These are phyloP conservation scores for Daldinia bambusicola DNA, from an alignment of 495 filamentous ascomycete species.

Conservation along the genomic window DNA sequence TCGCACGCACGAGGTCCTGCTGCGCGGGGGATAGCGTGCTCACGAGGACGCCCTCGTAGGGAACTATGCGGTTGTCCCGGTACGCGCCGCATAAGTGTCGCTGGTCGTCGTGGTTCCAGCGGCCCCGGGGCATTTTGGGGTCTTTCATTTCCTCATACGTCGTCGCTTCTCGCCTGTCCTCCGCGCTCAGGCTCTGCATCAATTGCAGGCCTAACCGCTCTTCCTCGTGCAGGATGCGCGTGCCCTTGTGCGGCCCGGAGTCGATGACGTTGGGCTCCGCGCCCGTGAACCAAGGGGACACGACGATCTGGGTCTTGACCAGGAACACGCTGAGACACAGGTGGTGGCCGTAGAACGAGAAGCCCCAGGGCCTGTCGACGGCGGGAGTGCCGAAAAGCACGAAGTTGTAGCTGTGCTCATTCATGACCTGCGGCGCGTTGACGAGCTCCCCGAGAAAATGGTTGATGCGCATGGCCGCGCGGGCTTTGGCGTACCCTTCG, in stretches of 20 bases:
- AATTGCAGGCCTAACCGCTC: conserved; percentile 69
- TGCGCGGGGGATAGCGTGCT: conserved; percentile 57
- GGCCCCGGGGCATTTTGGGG: conserved; percentile 69
- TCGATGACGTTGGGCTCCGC: conserved; percentile 82
- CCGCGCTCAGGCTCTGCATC: conserved; percentile 69
- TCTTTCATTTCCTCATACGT: conserved; percentile 67
- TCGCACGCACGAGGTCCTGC: conserved; percentile 62
- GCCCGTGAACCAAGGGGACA: conserved; percentile 77
- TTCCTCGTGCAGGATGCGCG: conserved; percentile 71
- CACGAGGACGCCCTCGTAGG: conserved; percentile 73
- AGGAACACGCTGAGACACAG: conserved; percentile 76
- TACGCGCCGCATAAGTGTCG: conserved; percentile 78
- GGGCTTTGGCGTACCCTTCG: conserved; percentile 76
- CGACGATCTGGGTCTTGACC: conserved; percentile 66
- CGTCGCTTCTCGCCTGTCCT: conserved; percentile 59
- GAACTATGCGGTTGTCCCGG: conserved; percentile 78
- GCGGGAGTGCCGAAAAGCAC: conserved; percentile 69
- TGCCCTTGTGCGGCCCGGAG: conserved; percentile 66
- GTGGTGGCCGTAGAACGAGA: conserved; percentile 80
- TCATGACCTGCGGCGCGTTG: conserved; percentile 68
- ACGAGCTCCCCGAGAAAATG: conserved; percentile 79
- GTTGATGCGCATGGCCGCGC: conserved; percentile 78
- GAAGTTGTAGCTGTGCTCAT: conserved; percentile 81
- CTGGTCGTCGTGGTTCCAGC: conserved; percentile 81
- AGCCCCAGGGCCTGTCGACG: conserved; percentile 70